Conservation (phyloP, 164 flowering plant genomes). For the Berberis vulgaris region DNA sequence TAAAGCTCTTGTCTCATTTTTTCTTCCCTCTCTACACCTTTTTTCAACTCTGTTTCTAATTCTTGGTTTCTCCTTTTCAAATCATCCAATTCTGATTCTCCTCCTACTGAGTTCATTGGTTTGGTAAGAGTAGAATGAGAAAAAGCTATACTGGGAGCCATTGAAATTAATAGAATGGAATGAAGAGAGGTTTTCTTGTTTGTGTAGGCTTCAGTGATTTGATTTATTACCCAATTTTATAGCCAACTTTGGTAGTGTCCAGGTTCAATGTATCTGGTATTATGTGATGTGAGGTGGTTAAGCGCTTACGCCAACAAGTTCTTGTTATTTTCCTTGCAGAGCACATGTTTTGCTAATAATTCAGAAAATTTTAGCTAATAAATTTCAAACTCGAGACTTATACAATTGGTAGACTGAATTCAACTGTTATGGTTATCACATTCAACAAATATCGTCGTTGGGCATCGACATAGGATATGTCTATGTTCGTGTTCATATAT, state of each 20-base stretch:
- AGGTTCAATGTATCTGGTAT: constrained; percentile 50
- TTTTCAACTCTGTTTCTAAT: constrained; percentile 46
- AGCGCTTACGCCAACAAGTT: neutral
- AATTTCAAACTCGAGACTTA: no score
- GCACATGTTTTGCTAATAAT: no score
- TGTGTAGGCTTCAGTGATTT: neutral
- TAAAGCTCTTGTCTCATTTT: constrained; percentile 40
- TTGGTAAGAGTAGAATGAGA: neutral
- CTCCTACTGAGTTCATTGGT: neutral
- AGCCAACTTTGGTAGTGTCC: constrained; percentile 22
- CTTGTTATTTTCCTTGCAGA: neutral
- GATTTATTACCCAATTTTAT: neutral
- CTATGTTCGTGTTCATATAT: no score
- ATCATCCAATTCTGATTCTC: constrained; percentile 6
- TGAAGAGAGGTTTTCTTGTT: neutral
- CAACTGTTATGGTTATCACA: no score
- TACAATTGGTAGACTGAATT: no score
- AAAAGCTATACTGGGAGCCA: constrained; percentile 19
- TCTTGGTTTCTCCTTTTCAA: constrained; percentile 53
- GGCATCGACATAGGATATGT: no score
- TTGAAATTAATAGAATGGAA: neutral
- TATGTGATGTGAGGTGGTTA: neutral
- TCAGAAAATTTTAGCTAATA: no score
- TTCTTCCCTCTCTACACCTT: constrained; percentile 54
- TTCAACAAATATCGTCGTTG: no score